Evolutionary conservation across 2,329 filamentous ascomycete species (phyloP), one percentile per base, ranked within the genome.

Genomic region (Blastomyces percursus): DNA sequence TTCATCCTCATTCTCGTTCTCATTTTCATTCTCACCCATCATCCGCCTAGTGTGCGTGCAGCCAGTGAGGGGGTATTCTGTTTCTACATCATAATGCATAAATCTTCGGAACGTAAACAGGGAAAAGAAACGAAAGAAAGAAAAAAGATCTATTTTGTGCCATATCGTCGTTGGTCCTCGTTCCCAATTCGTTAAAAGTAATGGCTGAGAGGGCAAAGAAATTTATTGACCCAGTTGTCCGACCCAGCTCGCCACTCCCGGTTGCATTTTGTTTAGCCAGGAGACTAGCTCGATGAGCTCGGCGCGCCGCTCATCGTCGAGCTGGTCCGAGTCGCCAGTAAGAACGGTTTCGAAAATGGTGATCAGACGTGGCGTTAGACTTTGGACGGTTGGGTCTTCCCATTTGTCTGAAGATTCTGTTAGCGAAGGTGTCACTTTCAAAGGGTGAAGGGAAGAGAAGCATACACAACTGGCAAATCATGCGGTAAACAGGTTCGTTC

Each of bases 401-500:
- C 75, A 76, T 67, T 78, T 78, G 71, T 80, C 72, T 75, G 62
- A 51, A 60, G n/a, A 27, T 3, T 40, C 44, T 42, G 62, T 70
- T 69, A 71, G 65, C 21, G 24, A 7, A 55, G 55, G 27, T 19
- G 35, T 44, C 6, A 61, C 19, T 57, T 40, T 11, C 24, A 51
- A 27, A 51, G 54, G 60, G n/a, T 9, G 42, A 51, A 30, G 14
- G n/a, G 12, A 59, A 42, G 14, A 11, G 7, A 59, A 42, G 83
- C 86, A 80, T 81, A 88, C 85, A 96, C 67, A 97, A 83, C 76
- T 89, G 86, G 75, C 90, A 87, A 71, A 99, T 87, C 84, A 92
- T 95, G 74, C 88, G 84, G 78, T 88, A 99, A 64, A 97, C 86
- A 9, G 94, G 91, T 70, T 90, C 90, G 78, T 99, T 97, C 84